phyloP scores from a whole-genome alignment of 768 basidiomycete genomes.

The Leucocoprinus sp. region DNA sequence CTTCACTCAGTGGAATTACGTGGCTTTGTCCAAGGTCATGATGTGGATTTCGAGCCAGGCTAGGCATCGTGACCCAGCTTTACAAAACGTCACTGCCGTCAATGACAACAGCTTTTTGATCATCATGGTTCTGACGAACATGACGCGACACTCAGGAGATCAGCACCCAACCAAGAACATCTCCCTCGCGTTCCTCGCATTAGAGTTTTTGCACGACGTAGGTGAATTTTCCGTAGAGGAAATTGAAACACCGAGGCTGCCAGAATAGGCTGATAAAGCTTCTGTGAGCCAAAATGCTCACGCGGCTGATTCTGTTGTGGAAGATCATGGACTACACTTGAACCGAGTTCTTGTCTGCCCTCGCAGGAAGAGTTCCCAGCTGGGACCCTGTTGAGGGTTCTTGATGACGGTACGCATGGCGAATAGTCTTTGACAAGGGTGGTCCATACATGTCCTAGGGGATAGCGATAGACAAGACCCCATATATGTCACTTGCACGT shows the following conservation, averaged over 20 bases:
- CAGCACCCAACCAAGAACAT: too few relatives aligned
- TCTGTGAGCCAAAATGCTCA: not conserved
- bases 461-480: not conserved
- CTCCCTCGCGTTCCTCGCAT: too few relatives aligned
- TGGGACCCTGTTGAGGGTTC: not conserved
- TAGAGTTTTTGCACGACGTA: not conserved
- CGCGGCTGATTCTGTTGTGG: not conserved
- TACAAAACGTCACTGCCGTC: too few relatives aligned
- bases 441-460: not conserved
- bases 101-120: too few relatives aligned
- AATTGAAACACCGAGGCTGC: not conserved
- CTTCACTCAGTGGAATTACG: not conserved
- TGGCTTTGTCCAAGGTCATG: not conserved
- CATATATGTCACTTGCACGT: conserved; percentile 1
- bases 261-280: not conserved
- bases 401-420: conserved; percentile 3
- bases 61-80: too few relatives aligned
- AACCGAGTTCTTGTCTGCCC: not conserved
- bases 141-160: not conserved
- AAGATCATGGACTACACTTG: not conserved
- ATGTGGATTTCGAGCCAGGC: too few relatives aligned
- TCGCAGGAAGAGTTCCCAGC: not conserved
- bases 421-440: not conserved
- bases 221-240: not conserved
- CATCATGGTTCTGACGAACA: not conserved